Conservation (phyloP, 2,329 filamentous ascomycete species). For the Myriosclerotinia scirpicola region DNA sequence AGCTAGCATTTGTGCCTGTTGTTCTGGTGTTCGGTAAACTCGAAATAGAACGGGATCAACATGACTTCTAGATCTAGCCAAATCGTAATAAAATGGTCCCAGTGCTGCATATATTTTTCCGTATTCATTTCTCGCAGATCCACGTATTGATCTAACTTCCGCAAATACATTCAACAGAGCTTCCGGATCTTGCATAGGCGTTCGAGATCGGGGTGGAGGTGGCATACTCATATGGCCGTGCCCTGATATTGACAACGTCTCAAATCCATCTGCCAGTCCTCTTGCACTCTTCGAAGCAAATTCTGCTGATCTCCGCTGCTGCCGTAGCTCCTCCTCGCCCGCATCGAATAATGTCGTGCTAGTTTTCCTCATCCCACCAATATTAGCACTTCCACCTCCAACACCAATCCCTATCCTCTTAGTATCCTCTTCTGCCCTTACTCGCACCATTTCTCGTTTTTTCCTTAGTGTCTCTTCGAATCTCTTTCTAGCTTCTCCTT, state of each 20-base stretch:
- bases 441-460: constrained; percentile 58
- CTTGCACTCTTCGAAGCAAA: constrained; percentile 32
- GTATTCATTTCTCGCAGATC: constrained; percentile 84
- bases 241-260: constrained; percentile 63
- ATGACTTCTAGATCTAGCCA: constrained; percentile 69
- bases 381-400: constrained; percentile 23
- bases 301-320: constrained; percentile 46
- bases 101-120: constrained; percentile 87
- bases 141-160: constrained; percentile 73
- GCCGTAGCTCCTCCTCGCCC: constrained; percentile 62
- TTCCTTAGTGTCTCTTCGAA: constrained; percentile 70
- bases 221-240: constrained; percentile 42
- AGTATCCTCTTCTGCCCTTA: constrained; percentile 42
- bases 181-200: constrained; percentile 57
- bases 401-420: constrained; percentile 40
- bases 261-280: constrained; percentile 70
- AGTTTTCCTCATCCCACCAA: constrained; percentile 38
- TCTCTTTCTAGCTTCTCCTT: constrained; percentile 75
- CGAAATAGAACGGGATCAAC: constrained; percentile 83
- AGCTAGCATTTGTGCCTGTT: constrained; percentile 84
- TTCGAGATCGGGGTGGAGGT: constrained; percentile 34
- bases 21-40: constrained; percentile 81
- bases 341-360: constrained; percentile 74
- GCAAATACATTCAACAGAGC: constrained; percentile 69
- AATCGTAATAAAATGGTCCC: constrained; percentile 84